Evolutionary conservation across 1,284 basidiomycete species (phyloP).

Genomic region (Mycena citricolor): DNA sequence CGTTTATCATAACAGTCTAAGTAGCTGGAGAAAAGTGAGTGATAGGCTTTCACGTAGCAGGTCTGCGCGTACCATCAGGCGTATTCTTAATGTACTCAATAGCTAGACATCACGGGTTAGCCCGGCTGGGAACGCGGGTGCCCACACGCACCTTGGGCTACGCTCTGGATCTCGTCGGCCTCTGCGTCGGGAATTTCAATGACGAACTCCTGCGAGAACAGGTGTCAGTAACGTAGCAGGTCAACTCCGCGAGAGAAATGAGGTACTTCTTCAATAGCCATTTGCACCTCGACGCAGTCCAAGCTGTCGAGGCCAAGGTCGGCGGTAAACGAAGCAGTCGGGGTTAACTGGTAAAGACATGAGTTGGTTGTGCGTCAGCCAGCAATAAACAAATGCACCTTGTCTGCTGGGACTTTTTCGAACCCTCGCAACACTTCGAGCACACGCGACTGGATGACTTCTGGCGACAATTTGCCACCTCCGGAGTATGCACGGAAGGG

Average conservation of each 20-base stretch:
- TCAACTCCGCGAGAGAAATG: background rate
- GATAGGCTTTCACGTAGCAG: slow-evolving; percentile 25
- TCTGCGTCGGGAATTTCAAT: slow-evolving; percentile 98
- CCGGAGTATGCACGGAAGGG: slow-evolving; percentile 70
- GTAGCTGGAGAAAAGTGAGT: slow-evolving; percentile 27
- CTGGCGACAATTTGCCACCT: slow-evolving; percentile 70
- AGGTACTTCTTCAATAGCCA: slow-evolving; percentile 97
- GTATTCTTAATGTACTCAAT: slow-evolving; percentile 98
- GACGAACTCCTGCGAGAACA: slow-evolving; percentile 64
- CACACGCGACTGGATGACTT: slow-evolving; percentile 81
- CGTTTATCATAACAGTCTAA: slow-evolving; percentile 27
- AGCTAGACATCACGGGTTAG: slow-evolving; percentile 49
- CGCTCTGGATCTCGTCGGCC: slow-evolving; percentile 96
- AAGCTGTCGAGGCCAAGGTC: slow-evolving; percentile 97
- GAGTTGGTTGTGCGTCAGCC: slow-evolving; percentile 1
- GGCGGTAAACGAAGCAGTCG: slow-evolving; percentile 75
- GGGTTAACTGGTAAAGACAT: slow-evolving; percentile 57
- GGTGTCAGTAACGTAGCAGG: slow-evolving; percentile 8
- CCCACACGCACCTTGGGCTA: slow-evolving; percentile 78
- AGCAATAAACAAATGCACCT: slow-evolving; percentile 50
- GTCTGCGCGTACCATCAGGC: slow-evolving; percentile 69
- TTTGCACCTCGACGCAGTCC: slow-evolving; percentile 97
- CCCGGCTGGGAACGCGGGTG: slow-evolving; percentile 15
- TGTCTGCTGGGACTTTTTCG: slow-evolving; percentile 88
- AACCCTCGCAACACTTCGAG: slow-evolving; percentile 91